A percentile compares a stretch with the other conserved stretches of the same genome.
Conservation (phyloP, 441 rosid genomes). For the Mallotus repandus region DNA sequence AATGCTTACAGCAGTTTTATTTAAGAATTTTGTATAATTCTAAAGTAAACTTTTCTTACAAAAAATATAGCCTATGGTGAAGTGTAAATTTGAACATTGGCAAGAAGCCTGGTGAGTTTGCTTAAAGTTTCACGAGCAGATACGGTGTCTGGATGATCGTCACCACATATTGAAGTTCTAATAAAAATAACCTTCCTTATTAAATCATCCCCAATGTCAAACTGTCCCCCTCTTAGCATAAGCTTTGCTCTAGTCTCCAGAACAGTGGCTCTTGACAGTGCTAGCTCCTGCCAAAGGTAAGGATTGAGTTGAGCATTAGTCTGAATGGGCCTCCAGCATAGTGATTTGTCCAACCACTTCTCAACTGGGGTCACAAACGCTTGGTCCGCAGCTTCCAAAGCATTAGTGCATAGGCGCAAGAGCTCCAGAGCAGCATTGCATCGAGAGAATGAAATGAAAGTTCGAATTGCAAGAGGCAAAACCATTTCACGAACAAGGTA, state of each 20-base stretch:
- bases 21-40: slow-evolving; percentile 39
- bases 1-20: slow-evolving; percentile 38
- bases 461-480: slow-evolving; percentile 69
- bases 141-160: slow-evolving; percentile 76
- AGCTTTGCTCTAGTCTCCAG: slow-evolving; percentile 89
- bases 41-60: slow-evolving; percentile 36
- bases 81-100: slow-evolving; percentile 60
- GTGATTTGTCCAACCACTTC: slow-evolving; percentile 79
- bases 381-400: slow-evolving; percentile 83
- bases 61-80: slow-evolving; percentile 43
- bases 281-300: slow-evolving; percentile 87
- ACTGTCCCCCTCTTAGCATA: slow-evolving; percentile 83
- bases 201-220: slow-evolving; percentile 78
- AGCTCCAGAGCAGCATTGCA: slow-evolving; percentile 84
- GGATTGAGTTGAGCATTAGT: slow-evolving; percentile 92
- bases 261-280: slow-evolving; percentile 77
- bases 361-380: slow-evolving; percentile 83
- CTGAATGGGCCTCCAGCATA: slow-evolving; percentile 88
- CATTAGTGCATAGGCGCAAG: slow-evolving; percentile 75
- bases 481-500: slow-evolving; percentile 57
- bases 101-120: slow-evolving; percentile 76
- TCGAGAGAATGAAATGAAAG: slow-evolving; percentile 73
- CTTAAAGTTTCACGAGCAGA: slow-evolving; percentile 81
- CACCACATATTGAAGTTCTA: slow-evolving; percentile 83
- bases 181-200: slow-evolving; percentile 84